Evolutionary conservation across 140 eudicot species (phyloP), one percentile per base, ranked within the genome.

Genomic region (Cichorium intybus): DNA sequence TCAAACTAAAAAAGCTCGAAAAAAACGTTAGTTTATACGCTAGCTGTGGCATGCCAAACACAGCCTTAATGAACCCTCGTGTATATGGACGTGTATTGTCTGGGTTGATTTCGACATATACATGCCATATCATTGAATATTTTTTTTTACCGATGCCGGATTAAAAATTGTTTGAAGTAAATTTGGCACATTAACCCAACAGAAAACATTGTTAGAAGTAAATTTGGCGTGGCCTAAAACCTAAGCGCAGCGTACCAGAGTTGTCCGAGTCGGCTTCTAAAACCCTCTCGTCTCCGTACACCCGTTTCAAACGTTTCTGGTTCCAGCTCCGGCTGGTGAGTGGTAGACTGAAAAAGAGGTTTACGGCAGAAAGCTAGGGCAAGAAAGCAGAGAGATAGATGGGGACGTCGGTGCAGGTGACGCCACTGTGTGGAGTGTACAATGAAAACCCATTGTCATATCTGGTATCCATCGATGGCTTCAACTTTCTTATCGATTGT

Each of bases 321-420:
- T 27, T 46, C 58, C 46, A 45, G 49, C 67, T 28, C 60, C 75
- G 60, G 59, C 56, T 52, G 23, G 47, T 17, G 29, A 46, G 24
- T 31, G 60, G 24, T 28, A 22, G 49, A 24, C 60, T 26, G 59
- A 23, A 70, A 67, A 48, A 1, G 54, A 23, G 46, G 46, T 50
- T 18, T 26, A 57, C 66, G 60, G 58, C 33, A 7, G 50, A 31
- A 6, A 58, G 4, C 47, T 10, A 64, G 56, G 9, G 16, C 24
- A 20, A 34, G 64, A 26, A 18, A 49, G 10, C 34, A 26, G 56
- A 43, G 50, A 6, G 33, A 58, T 47, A 43, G 35, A 91, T 91
- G 97, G 96, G 97, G 65, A 91, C 98, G 11, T 91, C 96, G 60
- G 98, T 91, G 54, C 98, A 91, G 72, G 96, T 91, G 72, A 87